Evolutionary conservation across 176 grass and related monocot species (phyloP).

Genomic region (Olyra latifolia): DNA sequence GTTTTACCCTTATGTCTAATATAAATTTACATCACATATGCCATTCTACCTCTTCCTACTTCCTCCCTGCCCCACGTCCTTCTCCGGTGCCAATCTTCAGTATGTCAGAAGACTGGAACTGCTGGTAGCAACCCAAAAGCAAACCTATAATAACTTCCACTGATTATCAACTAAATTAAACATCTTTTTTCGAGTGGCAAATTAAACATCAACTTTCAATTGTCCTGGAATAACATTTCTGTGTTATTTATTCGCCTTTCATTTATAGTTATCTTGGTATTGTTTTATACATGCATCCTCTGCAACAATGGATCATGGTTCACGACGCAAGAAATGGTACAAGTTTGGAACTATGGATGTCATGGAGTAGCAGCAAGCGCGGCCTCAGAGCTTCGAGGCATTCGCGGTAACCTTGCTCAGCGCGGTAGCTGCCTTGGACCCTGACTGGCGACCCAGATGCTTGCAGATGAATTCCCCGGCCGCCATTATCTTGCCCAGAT

Average conservation of each 20-base stretch:
- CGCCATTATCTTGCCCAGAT: conserved; percentile 71
- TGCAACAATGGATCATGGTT: neutral
- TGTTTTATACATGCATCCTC: neutral
- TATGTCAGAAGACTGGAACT: too few relatives aligned
- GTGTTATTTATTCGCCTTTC: neutral
- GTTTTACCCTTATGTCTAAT: too few relatives aligned
- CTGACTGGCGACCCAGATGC: conserved; percentile 63
- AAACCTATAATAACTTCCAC: too few relatives aligned
- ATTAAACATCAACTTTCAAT: too few relatives aligned
- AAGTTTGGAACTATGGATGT: neutral
- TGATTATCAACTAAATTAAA: too few relatives aligned
- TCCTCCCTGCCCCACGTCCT: too few relatives aligned
- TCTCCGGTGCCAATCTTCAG: too few relatives aligned
- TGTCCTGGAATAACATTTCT: neutral
- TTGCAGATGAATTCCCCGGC: conserved; percentile 76
- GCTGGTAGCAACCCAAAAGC: too few relatives aligned
- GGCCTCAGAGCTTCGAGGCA: conserved; percentile 52
- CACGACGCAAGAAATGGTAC: neutral
- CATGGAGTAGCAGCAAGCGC: neutral
- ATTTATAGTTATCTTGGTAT: neutral
- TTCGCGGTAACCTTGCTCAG: conserved; percentile 44
- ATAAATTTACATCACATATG: too few relatives aligned
- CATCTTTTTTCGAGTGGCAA: too few relatives aligned
- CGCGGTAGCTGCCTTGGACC: conserved; percentile 74
- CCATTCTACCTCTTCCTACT: too few relatives aligned